phyloP scores from a whole-genome alignment of 2,329 filamentous ascomycete genomes.

The Aureobasidium lini region DNA sequence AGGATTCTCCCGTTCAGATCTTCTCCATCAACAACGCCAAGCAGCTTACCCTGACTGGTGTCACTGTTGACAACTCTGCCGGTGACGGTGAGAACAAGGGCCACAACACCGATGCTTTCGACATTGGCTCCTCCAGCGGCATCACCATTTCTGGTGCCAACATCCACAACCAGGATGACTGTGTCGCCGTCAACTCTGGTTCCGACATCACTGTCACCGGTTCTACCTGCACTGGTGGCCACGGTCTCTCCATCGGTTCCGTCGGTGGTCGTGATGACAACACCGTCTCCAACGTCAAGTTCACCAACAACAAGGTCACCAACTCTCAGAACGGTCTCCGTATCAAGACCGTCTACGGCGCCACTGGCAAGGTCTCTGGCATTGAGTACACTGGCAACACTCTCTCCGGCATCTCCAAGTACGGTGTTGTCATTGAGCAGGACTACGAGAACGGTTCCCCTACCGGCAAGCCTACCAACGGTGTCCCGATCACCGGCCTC shows the following conservation, averaged over 20 bases:
- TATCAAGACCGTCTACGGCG: constrained; percentile 47
- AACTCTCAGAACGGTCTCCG: constrained; percentile 45
- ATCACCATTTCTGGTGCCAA: constrained; percentile 23
- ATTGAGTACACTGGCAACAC: constrained; percentile 49
- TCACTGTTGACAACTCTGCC: constrained; percentile 52
- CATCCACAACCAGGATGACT: constrained; percentile 26
- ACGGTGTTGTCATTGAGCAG: constrained; percentile 53
- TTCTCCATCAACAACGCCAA: constrained; percentile 40
- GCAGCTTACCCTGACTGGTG: constrained; percentile 39
- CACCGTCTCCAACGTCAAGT: constrained; percentile 40
- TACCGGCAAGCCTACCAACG: constrained; percentile 38
- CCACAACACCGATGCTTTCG: constrained; percentile 28
- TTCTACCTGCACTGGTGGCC: constrained; percentile 39
- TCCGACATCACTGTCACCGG: constrained; percentile 37
- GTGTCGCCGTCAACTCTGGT: constrained; percentile 27
- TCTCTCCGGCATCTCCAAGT: constrained; percentile 21
- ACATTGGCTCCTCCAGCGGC: constrained; percentile 21
- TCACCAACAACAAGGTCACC: constrained; percentile 40
- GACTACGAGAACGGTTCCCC: constrained; percentile 47
- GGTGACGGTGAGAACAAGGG: constrained; percentile 35
- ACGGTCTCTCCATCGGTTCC: constrained; percentile 50
- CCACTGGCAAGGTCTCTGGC: constrained; percentile 44
- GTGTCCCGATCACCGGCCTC: constrained; percentile 49
- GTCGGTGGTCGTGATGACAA: constrained; percentile 49
- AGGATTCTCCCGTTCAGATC: constrained; percentile 49